Percentiles rank a stretch among this genome's conserved stretches.
Conservation (phyloP, 2,329 filamentous ascomycete genomes). For the Monosporascus cannonballus region DNA sequence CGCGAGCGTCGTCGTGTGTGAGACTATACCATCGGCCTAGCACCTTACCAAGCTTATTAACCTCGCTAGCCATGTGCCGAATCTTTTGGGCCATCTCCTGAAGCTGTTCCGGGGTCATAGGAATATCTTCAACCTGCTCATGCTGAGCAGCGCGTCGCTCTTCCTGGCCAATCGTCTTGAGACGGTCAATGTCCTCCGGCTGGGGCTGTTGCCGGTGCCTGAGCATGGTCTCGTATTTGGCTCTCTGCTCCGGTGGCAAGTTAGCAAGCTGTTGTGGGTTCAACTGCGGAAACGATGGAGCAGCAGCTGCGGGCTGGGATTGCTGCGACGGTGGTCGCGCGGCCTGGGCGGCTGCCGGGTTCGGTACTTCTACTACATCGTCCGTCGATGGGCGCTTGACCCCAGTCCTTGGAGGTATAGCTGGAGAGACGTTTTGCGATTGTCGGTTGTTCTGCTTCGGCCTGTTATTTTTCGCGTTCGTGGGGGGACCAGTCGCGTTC, state of each 20-base stretch:
- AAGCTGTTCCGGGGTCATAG: constrained; percentile 39
- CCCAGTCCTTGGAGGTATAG: constrained; percentile 33
- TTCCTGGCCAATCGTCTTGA: constrained; percentile 26
- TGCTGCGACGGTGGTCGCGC: constrained; percentile 27
- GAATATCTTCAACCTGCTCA: constrained; percentile 39
- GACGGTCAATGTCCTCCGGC: constrained; percentile 33
- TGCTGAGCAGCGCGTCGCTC: constrained; percentile 29
- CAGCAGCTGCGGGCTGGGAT: constrained; percentile 10
- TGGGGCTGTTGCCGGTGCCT: constrained; percentile 17
- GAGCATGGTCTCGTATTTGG: constrained; percentile 34
- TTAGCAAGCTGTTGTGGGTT: constrained; percentile 33
- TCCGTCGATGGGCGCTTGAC: constrained; percentile 47
- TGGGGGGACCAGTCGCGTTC: constrained; percentile 11
- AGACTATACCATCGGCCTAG: constrained; percentile 42
- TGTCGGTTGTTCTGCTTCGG: constrained; percentile 29
- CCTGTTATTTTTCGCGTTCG: constrained; percentile 22
- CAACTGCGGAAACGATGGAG: constrained; percentile 17
- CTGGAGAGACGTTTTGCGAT: constrained; percentile 32
- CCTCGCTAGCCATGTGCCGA: constrained; percentile 32
- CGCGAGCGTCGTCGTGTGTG: constrained; percentile 43
- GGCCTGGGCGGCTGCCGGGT: constrained; percentile 12
- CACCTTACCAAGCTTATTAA: constrained; percentile 38
- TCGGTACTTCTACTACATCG: constrained; percentile 28
- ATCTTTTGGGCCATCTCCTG: constrained; percentile 40
- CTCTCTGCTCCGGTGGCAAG: constrained; percentile 39